Evolutionary conservation across 306 rosid genomes (phyloP).

Genomic region (Lablab purpureus): DNA sequence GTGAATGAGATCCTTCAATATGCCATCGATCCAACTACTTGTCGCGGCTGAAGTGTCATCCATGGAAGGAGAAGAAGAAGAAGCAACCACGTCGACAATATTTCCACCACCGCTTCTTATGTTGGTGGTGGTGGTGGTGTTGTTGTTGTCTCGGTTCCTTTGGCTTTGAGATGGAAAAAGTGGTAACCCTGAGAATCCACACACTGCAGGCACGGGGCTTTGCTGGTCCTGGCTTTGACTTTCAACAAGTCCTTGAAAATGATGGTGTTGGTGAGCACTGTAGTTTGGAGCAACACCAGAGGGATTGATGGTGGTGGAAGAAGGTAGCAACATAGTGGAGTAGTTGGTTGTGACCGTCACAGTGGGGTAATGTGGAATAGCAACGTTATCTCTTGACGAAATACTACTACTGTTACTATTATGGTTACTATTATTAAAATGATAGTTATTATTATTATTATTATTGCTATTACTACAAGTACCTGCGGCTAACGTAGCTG

Average conservation of each 20-base stretch:
- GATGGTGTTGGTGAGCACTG: constrained; percentile 24
- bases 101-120: constrained; percentile 18
- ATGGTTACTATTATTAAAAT: constrained; percentile 24
- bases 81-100: constrained; percentile 42
- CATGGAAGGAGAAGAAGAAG: constrained; percentile 55
- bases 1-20: constrained; percentile 85
- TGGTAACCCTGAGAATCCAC: constrained; percentile 95
- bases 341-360: constrained; percentile 68
- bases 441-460: constrained; percentile 13
- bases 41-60: constrained; percentile 79
- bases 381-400: constrained; percentile 54
- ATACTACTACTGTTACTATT: background rate
- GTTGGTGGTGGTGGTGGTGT: background rate
- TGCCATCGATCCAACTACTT: constrained; percentile 85
- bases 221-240: constrained; percentile 39
- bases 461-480: background rate
- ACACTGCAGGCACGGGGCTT: constrained; percentile 61
- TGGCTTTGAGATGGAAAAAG: constrained; percentile 78
- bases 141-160: constrained; percentile 40
- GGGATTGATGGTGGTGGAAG: constrained; percentile 43
- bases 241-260: constrained; percentile 38
- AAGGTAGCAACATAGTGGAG: constrained; percentile 79
- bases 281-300: constrained; percentile 42
- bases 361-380: constrained; percentile 51
- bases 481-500: constrained; percentile 52